Evolutionary conservation across 495 filamentous ascomycete genomes (phyloP), one percentile per base, ranked within the genome.

Genomic region (Penicillium manginii): DNA sequence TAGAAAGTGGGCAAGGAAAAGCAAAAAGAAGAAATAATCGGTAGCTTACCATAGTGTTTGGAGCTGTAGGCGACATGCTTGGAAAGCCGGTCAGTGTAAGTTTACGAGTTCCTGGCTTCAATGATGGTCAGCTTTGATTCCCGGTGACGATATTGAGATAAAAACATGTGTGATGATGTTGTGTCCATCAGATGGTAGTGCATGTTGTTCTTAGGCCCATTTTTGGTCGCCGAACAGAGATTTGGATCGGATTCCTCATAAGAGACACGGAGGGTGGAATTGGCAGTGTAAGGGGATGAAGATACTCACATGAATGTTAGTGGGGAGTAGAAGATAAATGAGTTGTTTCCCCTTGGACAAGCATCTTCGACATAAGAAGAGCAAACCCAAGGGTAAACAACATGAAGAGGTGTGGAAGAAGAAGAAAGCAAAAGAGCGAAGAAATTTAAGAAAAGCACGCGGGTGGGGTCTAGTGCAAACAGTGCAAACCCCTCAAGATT

Each of bases 191-290:
- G 93, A 97, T 96, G 93, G 93, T 98, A 88, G 87, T 98, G 93
- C 93, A 98, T 98, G 93, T 96, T 88, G 88, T 94, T 88, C 78
- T 80, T 79, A 29, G 90, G 92, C 89, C 93, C 93, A 93, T 86
- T 84, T 64, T 73, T 79, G 75, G 83, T 97, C 88, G 84, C 92
- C 86, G 72, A 85, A 83, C 83, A 80, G 78, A 78, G 75, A 79
- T 74, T 82, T 78, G 76, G 72, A 80, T 76, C 71, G 66, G 54
- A 83, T 82, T 90, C 88, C 77, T 90, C 87, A 86, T 85, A 61
- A 55, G 17, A 70, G 76, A 76, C 59, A 76, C 58, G 19, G 58
- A 53, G 65, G 61, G 62, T 22, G 50, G 26, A 49, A 54, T 47
- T 12, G 22, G 59, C 17, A 39, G 57, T 10, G 58, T 18, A 26